phyloP scores from a whole-genome alignment of 1,139 yeast species.

The Hyphopichia fennica region DNA sequence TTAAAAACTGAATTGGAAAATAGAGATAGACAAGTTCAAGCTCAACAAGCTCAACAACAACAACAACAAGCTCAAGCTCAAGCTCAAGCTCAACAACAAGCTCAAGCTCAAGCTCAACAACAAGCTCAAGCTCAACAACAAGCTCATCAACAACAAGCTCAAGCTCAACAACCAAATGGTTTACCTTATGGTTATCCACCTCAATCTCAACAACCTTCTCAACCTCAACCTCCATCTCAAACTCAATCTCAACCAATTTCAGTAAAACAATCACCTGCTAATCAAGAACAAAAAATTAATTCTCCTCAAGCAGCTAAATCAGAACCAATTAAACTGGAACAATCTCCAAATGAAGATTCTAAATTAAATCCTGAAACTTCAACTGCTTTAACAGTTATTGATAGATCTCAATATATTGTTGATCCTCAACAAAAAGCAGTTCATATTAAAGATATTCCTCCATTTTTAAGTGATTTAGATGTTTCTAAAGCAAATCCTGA shows the following conservation, averaged over 20 bases:
- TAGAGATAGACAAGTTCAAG: conserved; percentile 55
- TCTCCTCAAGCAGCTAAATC: conserved; percentile 12
- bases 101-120: conserved; percentile 19
- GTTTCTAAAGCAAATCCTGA: conserved; percentile 75
- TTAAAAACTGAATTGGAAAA: conserved; percentile 83
- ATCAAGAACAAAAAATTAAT: conserved; percentile 3
- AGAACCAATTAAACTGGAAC: conserved; percentile 12
- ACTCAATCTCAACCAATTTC: conserved; percentile 19
- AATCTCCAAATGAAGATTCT: conserved; percentile 2
- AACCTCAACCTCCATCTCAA: conserved; percentile 17
- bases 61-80: conserved; percentile 25
- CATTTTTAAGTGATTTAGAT: conserved; percentile 80
- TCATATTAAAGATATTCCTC: conserved; percentile 78
- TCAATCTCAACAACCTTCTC: conserved; percentile 10
- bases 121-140: conserved; percentile 3
- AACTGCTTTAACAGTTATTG: conserved; percentile 38
- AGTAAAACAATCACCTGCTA: conserved; percentile 16
- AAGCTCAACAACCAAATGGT: conserved; percentile 12
- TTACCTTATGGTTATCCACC: too few relatives aligned
- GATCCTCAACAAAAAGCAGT: conserved; percentile 43
- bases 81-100: conserved; percentile 17
- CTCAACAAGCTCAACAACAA: conserved; percentile 22
- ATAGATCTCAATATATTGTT: conserved; percentile 45
- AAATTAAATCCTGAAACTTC: conserved; percentile 25
- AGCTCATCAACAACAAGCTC: conserved; percentile 9